Evolutionary conservation across 257 asterid genomes (phyloP).

Genomic region (Jasminum sambac): DNA sequence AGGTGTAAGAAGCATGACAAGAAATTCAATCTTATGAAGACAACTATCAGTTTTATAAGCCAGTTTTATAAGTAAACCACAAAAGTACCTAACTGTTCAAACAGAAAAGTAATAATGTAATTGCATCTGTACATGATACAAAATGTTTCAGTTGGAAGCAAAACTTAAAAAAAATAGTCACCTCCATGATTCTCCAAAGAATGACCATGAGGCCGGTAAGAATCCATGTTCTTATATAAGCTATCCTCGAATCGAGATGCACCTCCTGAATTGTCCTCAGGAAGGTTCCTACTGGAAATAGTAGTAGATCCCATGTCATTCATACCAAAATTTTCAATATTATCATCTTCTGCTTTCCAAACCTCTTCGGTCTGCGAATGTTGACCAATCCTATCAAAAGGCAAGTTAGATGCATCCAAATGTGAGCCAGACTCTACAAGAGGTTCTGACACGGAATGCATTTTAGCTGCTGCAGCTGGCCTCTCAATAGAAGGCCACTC

Average conservation of each 20-base stretch:
- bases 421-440: slow-evolving; percentile 47
- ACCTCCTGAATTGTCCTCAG: slow-evolving; percentile 57
- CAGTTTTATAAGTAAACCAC: neutral
- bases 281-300: slow-evolving; percentile 42
- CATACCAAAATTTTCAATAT: slow-evolving; percentile 42
- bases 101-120: neutral
- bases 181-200: slow-evolving; percentile 52
- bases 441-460: slow-evolving; percentile 37
- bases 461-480: slow-evolving; percentile 48
- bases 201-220: slow-evolving; percentile 56
- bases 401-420: slow-evolving; percentile 41
- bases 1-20: neutral
- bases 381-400: slow-evolving; percentile 38
- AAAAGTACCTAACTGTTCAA: neutral
- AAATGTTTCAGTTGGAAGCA: neutral
- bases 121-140: neutral
- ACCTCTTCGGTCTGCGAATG: slow-evolving; percentile 48
- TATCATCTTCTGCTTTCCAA: slow-evolving; percentile 44
- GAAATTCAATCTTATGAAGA: neutral
- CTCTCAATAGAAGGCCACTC: slow-evolving; percentile 90
- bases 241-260: slow-evolving; percentile 57
- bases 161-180: slow-evolving; percentile 24
- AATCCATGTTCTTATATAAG: slow-evolving; percentile 41
- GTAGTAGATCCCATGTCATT: slow-evolving; percentile 46
- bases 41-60: neutral